Evolutionary conservation across 2,329 filamentous ascomycete genomes (phyloP).

Genomic region (Triangularia verruculosa): DNA sequence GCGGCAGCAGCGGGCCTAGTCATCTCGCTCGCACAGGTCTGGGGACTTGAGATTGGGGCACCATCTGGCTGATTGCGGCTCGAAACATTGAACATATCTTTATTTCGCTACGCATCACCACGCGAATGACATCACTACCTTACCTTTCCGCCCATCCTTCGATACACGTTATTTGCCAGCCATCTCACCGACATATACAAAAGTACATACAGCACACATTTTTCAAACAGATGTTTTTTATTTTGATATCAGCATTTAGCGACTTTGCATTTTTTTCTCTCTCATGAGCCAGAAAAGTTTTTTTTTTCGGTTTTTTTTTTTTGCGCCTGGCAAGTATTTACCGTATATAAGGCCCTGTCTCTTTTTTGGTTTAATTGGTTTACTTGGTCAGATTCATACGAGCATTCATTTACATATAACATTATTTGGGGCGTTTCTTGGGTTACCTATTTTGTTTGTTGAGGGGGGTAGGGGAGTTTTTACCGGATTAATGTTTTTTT

Average conservation of each 20-base stretch:
- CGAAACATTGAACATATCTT: not conserved
- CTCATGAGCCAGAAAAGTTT: not conserved
- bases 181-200: not conserved
- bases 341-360: not conserved
- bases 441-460: too few relatives aligned
- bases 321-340: not conserved
- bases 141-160: not conserved
- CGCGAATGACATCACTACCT: too few relatives aligned
- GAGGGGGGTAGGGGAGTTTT: not conserved
- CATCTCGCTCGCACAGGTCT: not conserved
- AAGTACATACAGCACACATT: not conserved
- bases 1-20: constrained; percentile 20
- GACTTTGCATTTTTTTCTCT: not conserved
- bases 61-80: not conserved
- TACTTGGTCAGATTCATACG: not conserved
- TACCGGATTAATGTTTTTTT: not conserved
- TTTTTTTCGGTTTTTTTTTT: not conserved
- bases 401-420: not conserved
- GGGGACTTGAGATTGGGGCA: not conserved
- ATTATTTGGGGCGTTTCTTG: not conserved
- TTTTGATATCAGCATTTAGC: not conserved
- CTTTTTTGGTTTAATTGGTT: not conserved
- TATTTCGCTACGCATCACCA: too few relatives aligned
- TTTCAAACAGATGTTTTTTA: not conserved
- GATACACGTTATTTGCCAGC: not conserved